Evolutionary conservation across 106 monocot genomes (phyloP).

Genomic region (Dioscorea alata): DNA sequence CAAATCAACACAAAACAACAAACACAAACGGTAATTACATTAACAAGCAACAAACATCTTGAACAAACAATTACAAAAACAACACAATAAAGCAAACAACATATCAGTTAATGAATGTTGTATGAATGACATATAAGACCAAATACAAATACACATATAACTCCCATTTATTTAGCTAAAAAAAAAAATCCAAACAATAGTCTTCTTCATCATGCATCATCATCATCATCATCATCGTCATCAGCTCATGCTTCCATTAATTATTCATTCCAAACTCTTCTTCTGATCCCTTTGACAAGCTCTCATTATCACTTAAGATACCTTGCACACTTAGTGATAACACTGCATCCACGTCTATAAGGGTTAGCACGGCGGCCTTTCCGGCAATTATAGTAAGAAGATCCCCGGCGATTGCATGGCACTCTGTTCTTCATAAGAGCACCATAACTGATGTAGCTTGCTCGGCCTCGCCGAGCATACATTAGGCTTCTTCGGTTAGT

Average conservation of each 20-base stretch:
- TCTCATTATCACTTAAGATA: not conserved
- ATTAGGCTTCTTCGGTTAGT: slow-evolving; percentile 1
- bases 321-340: slow-evolving; percentile 13
- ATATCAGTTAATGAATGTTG: too few relatives aligned
- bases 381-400: slow-evolving; percentile 16
- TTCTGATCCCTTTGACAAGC: not conserved
- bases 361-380: not conserved
- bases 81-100: too few relatives aligned
- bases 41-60: too few relatives aligned
- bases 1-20: too few relatives aligned
- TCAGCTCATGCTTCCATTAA: not conserved
- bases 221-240: not conserved
- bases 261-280: not conserved
- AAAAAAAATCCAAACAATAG: too few relatives aligned
- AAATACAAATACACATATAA: too few relatives aligned
- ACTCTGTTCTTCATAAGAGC: slow-evolving; percentile 5
- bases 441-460: slow-evolving; percentile 8
- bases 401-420: slow-evolving; percentile 10
- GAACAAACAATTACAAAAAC: too few relatives aligned
- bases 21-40: too few relatives aligned
- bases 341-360: slow-evolving; percentile 18
- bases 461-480: not conserved
- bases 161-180: too few relatives aligned
- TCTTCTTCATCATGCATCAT: not conserved
- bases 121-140: too few relatives aligned